These are phyloP conservation scores for Penicillium sp. DNA, from an alignment of 2,329 filamentous ascomycete genomes.

Conservation along the genomic window DNA sequence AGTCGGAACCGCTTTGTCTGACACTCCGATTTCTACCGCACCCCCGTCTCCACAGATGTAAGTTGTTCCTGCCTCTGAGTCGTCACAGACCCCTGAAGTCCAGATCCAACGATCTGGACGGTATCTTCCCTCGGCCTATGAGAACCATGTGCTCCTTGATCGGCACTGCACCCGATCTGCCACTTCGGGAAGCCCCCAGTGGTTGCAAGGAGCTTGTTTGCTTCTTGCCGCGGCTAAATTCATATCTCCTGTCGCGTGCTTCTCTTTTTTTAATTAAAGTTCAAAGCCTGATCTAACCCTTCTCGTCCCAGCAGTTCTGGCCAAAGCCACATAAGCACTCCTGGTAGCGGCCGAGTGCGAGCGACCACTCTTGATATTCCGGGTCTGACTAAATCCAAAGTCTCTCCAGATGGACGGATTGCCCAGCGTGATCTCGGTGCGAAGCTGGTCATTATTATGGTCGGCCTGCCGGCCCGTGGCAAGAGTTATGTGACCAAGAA, in stretches of 20 bases:
- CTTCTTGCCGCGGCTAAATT: neutral
- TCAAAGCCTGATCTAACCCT: conserved; percentile 5
- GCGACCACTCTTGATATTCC: conserved; percentile 96
- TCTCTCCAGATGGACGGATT: conserved; percentile 92
- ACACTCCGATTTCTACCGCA: conserved; percentile 58
- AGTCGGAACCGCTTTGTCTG: conserved; percentile 52
- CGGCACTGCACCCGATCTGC: conserved; percentile 1
- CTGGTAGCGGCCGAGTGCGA: conserved; percentile 60
- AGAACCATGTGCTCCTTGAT: conserved; percentile 2
- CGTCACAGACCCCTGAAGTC: conserved; percentile 8
- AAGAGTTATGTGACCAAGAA: conserved; percentile 99
- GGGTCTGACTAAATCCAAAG: conserved; percentile 88
- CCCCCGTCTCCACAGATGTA: conserved; percentile 59
- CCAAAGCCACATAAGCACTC: conserved; percentile 50
- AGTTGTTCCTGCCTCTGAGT: conserved; percentile 31
- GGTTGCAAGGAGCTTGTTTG: neutral
- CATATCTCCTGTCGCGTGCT: conserved; percentile 2
- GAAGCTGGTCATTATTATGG: conserved; percentile 97
- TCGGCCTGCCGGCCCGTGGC: conserved; percentile 62
- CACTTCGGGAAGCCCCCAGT: neutral
- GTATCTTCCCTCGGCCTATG: conserved; percentile 10
- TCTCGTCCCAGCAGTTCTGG: conserved; percentile 17
- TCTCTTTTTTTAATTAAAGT: neutral
- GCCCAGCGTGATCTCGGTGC: conserved; percentile 89
- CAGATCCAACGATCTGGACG: conserved; percentile 6